These are phyloP conservation scores for Escallonia rubra DNA, from an alignment of 129 eudicot genomes.

Conservation along the genomic window DNA sequence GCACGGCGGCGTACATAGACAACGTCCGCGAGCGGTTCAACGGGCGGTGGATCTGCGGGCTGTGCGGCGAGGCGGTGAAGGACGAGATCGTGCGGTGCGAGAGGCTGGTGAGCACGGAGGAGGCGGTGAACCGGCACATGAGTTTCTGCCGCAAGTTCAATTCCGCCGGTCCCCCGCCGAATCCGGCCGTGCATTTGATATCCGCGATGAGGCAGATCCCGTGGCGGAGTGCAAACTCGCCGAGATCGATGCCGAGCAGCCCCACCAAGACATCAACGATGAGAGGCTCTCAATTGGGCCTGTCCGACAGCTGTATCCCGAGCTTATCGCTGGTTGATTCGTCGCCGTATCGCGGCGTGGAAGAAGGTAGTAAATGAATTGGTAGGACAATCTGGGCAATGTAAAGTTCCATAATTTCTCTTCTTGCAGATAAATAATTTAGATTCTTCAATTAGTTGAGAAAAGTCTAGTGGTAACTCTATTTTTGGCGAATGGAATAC, in stretches of 20 bases:
- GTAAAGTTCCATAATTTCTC: too few species aligned
- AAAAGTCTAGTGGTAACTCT: too few species aligned
- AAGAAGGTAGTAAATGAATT: too few species aligned
- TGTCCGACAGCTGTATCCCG: too few species aligned
- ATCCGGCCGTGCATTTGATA: conserved; percentile 23
- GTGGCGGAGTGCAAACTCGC: conserved; percentile 42
- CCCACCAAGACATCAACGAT: too few species aligned
- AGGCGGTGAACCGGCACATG: conserved; percentile 45
- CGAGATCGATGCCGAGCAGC: conserved; percentile 2
- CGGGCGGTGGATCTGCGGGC: conserved; percentile 63
- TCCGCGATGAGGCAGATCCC: conserved; percentile 44
- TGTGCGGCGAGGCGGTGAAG: conserved; percentile 56
- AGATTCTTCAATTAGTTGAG: too few species aligned
- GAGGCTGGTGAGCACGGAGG: conserved; percentile 28
- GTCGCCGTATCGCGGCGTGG: too few species aligned
- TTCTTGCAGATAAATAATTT: too few species aligned
- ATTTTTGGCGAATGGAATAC: too few species aligned
- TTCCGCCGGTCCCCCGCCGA: conserved; percentile 30
- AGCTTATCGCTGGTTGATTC: too few species aligned
- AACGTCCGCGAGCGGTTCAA: conserved; percentile 26
- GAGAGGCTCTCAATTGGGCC: too few species aligned
- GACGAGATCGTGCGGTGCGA: conserved; percentile 37
- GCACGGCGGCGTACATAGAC: conserved; percentile 44
- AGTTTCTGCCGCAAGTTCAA: conserved; percentile 41
- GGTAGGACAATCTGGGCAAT: too few species aligned